A percentile compares a stretch with the other conserved stretches of the same genome.
phyloP scores from a whole-genome alignment of 2,329 filamentous ascomycete genomes.

The Alternaria rosae region DNA sequence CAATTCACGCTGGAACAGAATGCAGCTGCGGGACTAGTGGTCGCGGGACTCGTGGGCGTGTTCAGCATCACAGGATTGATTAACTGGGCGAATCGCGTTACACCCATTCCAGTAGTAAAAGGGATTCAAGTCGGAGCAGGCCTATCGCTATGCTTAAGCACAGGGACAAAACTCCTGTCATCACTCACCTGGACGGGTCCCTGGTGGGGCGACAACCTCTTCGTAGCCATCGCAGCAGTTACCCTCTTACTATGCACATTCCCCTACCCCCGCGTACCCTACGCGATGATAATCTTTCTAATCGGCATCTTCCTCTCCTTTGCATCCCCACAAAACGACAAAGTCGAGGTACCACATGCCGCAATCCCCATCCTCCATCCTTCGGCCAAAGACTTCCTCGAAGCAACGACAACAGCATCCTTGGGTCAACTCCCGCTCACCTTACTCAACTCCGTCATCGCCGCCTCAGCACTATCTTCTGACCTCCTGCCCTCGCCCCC shows the following conservation, averaged over 20 bases:
- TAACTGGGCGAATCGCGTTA: constrained; percentile 72
- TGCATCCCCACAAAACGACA: constrained; percentile 37
- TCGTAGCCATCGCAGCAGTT: constrained; percentile 80
- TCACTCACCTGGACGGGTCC: constrained; percentile 73
- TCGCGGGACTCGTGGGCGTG: constrained; percentile 74
- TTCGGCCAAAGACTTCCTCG: constrained; percentile 57
- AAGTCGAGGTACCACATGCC: constrained; percentile 57
- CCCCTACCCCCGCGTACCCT: constrained; percentile 72
- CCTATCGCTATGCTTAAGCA: constrained; percentile 79
- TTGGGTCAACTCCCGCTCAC: constrained; percentile 90
- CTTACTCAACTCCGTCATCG: constrained; percentile 90
- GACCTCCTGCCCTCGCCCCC: constrained; percentile 77
- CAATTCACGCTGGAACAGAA: constrained; percentile 73
- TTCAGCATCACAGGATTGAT: constrained; percentile 84
- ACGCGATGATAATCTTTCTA: constrained; percentile 75
- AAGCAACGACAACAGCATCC: constrained; percentile 70
- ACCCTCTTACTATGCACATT: constrained; percentile 73
- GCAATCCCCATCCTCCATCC: constrained; percentile 59
- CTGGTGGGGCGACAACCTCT: constrained; percentile 75
- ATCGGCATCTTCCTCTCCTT: constrained; percentile 73
- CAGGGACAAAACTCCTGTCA: constrained; percentile 70
- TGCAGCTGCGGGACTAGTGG: constrained; percentile 83
- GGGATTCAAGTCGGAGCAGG: constrained; percentile 95
- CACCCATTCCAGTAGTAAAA: constrained; percentile 88
- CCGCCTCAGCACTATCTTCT: constrained; percentile 78